Evolutionary conservation across 331 rosid genomes (phyloP).

Genomic region (Ulmus americana): DNA sequence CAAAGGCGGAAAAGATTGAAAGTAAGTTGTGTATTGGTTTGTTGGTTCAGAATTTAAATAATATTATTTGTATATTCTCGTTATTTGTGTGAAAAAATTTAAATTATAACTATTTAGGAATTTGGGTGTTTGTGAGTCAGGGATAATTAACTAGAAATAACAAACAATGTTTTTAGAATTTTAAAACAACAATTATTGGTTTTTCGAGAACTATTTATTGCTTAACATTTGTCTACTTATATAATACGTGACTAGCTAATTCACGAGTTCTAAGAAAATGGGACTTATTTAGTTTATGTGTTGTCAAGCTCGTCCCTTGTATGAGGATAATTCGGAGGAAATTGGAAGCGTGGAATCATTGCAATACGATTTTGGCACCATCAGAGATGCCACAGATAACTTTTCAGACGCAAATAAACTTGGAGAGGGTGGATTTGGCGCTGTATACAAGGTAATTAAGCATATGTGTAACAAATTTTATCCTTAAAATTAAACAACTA

Average conservation of each 20-base stretch:
- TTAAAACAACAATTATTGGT: too few relatives aligned
- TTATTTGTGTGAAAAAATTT: too few relatives aligned
- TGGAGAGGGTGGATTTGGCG: slow-evolving; percentile 33
- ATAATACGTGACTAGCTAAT: not conserved
- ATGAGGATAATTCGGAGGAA: not conserved
- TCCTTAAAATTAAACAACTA: not conserved
- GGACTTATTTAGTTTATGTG: not conserved
- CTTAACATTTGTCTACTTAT: too few relatives aligned
- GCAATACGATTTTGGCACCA: slow-evolving; percentile 22
- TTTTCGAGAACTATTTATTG: too few relatives aligned
- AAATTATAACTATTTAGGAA: not conserved
- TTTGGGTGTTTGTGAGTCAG: not conserved
- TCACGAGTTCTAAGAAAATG: not conserved
- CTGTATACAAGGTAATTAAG: slow-evolving; percentile 23
- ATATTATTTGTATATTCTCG: too few relatives aligned
- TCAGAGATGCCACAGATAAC: slow-evolving; percentile 23
- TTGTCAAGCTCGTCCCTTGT: slow-evolving; percentile 2
- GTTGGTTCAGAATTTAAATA: too few relatives aligned
- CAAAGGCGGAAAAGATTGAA: not conserved
- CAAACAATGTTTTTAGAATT: not conserved
- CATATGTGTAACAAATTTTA: too few relatives aligned
- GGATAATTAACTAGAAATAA: not conserved
- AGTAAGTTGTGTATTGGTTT: not conserved
- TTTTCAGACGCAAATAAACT: slow-evolving; percentile 24
- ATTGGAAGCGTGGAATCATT: slow-evolving; percentile 13